Evolutionary conservation across 768 basidiomycete species (phyloP), one percentile per base, ranked within the genome.

Genomic region (Russula ochroleuca): DNA sequence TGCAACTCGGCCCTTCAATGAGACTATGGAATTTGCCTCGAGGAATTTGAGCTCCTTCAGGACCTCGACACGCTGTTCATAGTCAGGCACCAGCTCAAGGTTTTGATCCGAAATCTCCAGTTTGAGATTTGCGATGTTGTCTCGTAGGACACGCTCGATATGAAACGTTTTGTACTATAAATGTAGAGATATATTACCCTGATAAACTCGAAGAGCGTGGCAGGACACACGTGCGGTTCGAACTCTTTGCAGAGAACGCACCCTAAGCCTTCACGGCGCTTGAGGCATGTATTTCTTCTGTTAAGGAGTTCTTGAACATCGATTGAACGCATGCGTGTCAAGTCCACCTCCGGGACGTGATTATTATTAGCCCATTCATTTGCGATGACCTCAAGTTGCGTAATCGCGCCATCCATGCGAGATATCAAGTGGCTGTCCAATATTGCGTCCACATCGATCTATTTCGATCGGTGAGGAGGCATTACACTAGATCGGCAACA

Each of bases 1-100:
- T 37, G 97, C 97, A 17, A 99, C 97, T 54, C 97, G 85, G 19
- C 97, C 97, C 73, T 99, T 99, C 55, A 99, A 81, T 35, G 92
- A 81, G 3, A 99, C 94, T 0, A 96, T 99, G 37, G 92, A 90
- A 69, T 98, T 94, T 63, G 95, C 92, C 72, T 98, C 89, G 70
- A 99, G 92, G 73, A 98, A 97, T 66, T 90, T 86, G 25, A 99
- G 81, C 50, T 91, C 90, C 70, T 94, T 87, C 48, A 99, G 79
- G 4, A 98, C 96, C 45, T 84, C 86, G 38, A 98, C 87, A 31
- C 96, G 81, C 71, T 95, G 93, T 72, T 98, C 93, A 74, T 98
- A 99, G 72, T 99, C 97, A 7, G 97, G 97, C 38, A 98, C 82
- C 19, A 98, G 83, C 71, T 97, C 97, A 62, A 98, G 77, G 72